Evolutionary conservation across 352 stramenopile species (phyloP).

Genomic region (Phytophthora cryptogea): DNA sequence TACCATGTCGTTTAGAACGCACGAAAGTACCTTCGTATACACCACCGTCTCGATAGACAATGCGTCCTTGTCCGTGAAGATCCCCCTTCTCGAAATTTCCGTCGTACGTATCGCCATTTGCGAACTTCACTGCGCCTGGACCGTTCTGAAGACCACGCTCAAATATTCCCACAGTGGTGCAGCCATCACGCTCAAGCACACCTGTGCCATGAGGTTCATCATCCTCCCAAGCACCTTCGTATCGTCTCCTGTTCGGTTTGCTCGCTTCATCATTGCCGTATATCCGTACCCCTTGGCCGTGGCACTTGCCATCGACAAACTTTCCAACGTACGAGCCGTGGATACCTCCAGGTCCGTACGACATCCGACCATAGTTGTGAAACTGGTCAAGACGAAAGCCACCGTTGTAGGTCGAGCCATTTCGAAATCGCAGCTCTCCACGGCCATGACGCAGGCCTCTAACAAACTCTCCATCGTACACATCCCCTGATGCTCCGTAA

Average conservation of each 20-base stretch:
- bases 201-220: constrained; percentile 63
- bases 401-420: constrained; percentile 63
- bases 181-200: constrained; percentile 51
- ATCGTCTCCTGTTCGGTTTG: constrained; percentile 29
- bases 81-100: constrained; percentile 53
- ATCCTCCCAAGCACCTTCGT: constrained; percentile 73
- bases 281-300: constrained; percentile 64
- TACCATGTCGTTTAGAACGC: constrained; percentile 55
- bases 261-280: constrained; percentile 48
- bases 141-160: constrained; percentile 50
- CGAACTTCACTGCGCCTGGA: constrained; percentile 57
- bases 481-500: constrained; percentile 56
- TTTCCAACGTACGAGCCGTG: constrained; percentile 68
- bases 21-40: constrained; percentile 59
- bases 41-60: constrained; percentile 54
- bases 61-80: constrained; percentile 52
- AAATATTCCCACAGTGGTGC: constrained; percentile 71
- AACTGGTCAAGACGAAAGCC: constrained; percentile 55
- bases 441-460: constrained; percentile 61
- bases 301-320: constrained; percentile 53
- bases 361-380: constrained; percentile 64
- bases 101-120: constrained; percentile 77
- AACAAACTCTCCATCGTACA: constrained; percentile 75
- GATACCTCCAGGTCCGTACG: constrained; percentile 46
- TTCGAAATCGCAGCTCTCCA: constrained; percentile 48